A percentile compares a stretch with the other conserved stretches of the same genome.
These are phyloP conservation scores for Solanum okadae DNA, from an alignment of 257 asterid genomes.

Conservation along the genomic window DNA sequence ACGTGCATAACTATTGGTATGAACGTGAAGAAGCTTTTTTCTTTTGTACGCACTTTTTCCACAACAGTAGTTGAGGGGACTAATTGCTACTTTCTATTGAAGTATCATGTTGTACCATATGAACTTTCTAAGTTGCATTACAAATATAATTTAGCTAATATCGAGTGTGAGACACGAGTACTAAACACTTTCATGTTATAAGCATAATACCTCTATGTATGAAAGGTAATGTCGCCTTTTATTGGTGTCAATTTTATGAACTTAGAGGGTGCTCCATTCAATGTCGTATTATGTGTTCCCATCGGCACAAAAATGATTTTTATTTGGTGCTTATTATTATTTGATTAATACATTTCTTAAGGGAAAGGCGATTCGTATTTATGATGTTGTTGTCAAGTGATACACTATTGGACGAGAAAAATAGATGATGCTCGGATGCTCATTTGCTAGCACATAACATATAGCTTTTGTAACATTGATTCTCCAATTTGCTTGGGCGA, in stretches of 20 bases:
- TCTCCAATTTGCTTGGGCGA: neutral
- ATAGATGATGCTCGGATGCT: neutral
- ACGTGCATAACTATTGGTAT: neutral
- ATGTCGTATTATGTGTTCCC: neutral
- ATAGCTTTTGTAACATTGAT: neutral
- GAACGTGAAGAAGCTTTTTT: neutral
- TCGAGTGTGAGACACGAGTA: neutral
- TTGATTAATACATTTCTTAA: neutral
- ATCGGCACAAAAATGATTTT: neutral
- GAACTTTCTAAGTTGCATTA: neutral
- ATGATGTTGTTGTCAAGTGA: neutral
- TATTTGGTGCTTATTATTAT: neutral
- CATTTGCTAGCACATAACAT: neutral
- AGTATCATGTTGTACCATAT: neutral
- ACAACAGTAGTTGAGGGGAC: neutral
- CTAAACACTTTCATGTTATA: neutral
- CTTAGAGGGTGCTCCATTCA: neutral
- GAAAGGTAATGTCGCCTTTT: neutral
- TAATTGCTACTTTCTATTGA: neutral
- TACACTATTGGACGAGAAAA: neutral
- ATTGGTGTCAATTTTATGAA: neutral
- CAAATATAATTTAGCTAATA: neutral
- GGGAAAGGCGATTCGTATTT: neutral
- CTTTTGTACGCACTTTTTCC: neutral
- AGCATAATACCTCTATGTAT: neutral